phyloP scores from a whole-genome alignment of 2,329 filamentous ascomycete genomes.

The Niveomyces coronatus region DNA sequence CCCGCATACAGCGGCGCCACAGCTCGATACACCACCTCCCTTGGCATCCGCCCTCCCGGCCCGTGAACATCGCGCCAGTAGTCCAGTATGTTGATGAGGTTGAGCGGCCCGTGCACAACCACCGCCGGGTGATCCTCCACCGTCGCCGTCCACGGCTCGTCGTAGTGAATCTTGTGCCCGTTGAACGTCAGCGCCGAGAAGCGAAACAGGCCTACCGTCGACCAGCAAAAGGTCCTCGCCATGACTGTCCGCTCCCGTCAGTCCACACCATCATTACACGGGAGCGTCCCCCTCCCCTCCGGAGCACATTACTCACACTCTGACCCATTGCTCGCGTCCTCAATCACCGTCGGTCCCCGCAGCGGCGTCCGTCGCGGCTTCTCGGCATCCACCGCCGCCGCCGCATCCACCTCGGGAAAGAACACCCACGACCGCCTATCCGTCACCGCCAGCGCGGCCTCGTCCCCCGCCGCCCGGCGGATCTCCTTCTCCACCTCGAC shows the following conservation, averaged over 20 bases:
- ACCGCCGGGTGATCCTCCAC: conserved; percentile 60
- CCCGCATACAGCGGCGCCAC: conserved; percentile 60
- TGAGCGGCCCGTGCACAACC: conserved; percentile 74
- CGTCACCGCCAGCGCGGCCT: conserved; percentile 40
- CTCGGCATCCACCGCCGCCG: conserved; percentile 10
- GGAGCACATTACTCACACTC: conserved; percentile 8
- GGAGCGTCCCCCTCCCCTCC: too few species aligned
- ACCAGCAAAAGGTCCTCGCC: conserved; percentile 29
- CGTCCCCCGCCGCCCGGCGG: conserved; percentile 36
- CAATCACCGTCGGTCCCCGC: conserved; percentile 12
- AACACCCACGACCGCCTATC: conserved; percentile 46
- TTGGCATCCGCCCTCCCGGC: conserved; percentile 16
- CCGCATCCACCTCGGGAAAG: conserved; percentile 23
- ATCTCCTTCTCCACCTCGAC: conserved; percentile 54
- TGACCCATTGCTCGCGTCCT: conserved; percentile 12
- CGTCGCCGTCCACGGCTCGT: conserved; percentile 51
- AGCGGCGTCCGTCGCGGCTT: conserved; percentile 2
- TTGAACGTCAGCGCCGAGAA: conserved; percentile 84
- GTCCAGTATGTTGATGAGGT: conserved; percentile 61
- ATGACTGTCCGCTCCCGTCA: not conserved
- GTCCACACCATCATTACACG: not conserved
- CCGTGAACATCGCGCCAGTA: conserved; percentile 47
- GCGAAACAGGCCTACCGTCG: conserved; percentile 53
- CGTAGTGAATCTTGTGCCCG: conserved; percentile 76
- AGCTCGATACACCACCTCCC: conserved; percentile 54